These are phyloP conservation scores for Annulohypoxylon bovei DNA, from an alignment of 495 filamentous ascomycete genomes.

Conservation along the genomic window DNA sequence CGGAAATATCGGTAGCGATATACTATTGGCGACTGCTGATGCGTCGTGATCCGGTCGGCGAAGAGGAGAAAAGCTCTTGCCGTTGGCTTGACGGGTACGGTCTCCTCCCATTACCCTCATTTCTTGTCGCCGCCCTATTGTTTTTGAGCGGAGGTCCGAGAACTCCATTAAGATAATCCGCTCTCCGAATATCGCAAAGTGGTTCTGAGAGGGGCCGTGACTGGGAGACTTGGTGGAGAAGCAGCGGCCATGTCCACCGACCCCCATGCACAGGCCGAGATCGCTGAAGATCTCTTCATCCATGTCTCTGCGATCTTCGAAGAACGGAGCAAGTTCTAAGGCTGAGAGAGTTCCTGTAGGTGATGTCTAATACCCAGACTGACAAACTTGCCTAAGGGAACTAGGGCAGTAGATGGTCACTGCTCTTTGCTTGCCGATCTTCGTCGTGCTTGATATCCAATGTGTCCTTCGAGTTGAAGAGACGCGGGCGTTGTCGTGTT, in stretches of 20 bases:
- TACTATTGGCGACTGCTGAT: conserved; percentile 26
- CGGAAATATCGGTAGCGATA: conserved; percentile 27
- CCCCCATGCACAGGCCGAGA: conserved; percentile 15
- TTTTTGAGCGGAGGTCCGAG: not conserved
- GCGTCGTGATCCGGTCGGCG: conserved; percentile 15
- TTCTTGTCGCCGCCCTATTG: not conserved
- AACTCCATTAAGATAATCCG: not conserved
- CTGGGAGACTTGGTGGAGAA: not conserved
- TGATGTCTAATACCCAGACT: not conserved
- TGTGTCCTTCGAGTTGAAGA: not conserved
- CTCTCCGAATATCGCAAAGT: conserved; percentile 31
- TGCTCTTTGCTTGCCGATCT: not conserved
- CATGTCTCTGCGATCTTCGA: not conserved
- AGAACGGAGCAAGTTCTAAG: not conserved
- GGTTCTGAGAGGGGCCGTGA: conserved; percentile 3
- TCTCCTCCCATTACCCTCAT: conserved; percentile 1
- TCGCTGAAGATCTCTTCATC: conserved; percentile 16
- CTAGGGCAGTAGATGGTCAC: not conserved
- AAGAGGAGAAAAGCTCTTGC: not conserved
- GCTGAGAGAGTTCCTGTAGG: not conserved
- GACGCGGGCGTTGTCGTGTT: not conserved
- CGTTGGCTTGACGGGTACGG: conserved; percentile 9
- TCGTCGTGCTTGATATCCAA: not conserved
- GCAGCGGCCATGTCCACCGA: not conserved
- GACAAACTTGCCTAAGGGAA: not conserved